Base-by-base conservation (phyloP, 208 protist species). In the Lotmaria passim region DNA sequence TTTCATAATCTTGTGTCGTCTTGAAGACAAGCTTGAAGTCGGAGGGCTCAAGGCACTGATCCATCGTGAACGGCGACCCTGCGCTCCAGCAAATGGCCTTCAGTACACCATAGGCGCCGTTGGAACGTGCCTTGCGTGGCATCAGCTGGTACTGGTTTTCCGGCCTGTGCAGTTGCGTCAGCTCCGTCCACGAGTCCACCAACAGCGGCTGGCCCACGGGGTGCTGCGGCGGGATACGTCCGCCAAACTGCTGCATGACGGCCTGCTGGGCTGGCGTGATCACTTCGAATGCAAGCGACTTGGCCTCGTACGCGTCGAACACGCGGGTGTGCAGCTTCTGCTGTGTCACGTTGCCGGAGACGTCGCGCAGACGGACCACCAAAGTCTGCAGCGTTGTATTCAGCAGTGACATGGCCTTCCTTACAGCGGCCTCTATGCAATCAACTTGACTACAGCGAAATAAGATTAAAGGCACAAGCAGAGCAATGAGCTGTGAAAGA, bases 281-380 rank as follows among this genome's bases (percentile, higher is more conserved):
- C 26, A 78, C 87, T 55, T 96, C 88, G 66, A 96, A 94, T 19
- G 94, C 91, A 31, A 96, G 85, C 14, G 88, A 82, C 75, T 96
- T 96, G 0, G 91, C 91, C 63, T 96, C 91, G 60, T 96, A 96
- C 0, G 91, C 91, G 61, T 96, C 91, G 72, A 96, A 96, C 7
- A 96, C 86, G 34, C 91, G 85, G 63, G 90, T 96, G 75, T 96
- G 91, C 51, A 96, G 84, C 57, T 96, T 96, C 52, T 96, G 91
- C 65, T 87, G 82, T 14, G 86, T 90, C 28, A 96, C 87, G 51
- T 94, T 94, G 10, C 91, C 91, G 2, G 85, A 90, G 70, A 94
- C 88, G 59, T 96, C 91, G 0, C 89, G 82, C 47, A 96, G 79
- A 0, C 85, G 80, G 3, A 96, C 87, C 38, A 96, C 83, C 8